Evolutionary conservation across 257 asterid species (phyloP).

Genomic region (Parsonsia alboflavescens): DNA sequence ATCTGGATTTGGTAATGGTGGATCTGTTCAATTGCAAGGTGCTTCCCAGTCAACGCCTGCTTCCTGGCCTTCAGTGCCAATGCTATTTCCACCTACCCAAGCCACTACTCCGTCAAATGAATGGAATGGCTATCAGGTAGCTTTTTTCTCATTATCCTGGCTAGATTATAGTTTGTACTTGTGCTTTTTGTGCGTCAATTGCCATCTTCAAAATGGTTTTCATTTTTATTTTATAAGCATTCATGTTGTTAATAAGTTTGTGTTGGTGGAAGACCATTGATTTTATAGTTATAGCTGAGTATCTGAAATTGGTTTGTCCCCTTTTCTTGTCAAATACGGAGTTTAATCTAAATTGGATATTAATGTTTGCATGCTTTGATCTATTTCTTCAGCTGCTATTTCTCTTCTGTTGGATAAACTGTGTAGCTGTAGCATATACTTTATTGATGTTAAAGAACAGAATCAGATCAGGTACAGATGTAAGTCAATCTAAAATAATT

Average conservation of each 20-base stretch:
- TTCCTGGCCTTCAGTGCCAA: slow-evolving; percentile 63
- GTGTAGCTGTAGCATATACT: background rate
- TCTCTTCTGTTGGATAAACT: background rate
- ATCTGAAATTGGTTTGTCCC: background rate
- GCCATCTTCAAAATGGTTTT: background rate
- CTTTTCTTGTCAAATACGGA: background rate
- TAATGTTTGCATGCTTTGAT: background rate
- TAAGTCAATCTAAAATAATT: background rate
- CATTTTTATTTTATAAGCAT: background rate
- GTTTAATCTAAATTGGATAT: background rate
- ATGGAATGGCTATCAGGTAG: slow-evolving; percentile 80
- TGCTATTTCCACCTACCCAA: slow-evolving; percentile 50
- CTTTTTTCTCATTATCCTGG: background rate
- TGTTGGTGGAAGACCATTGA: background rate
- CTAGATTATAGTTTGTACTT: background rate
- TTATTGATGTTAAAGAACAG: background rate
- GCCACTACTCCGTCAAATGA: slow-evolving; percentile 45
- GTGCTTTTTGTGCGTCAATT: background rate
- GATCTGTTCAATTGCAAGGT: slow-evolving; percentile 53
- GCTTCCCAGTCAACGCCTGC: slow-evolving; percentile 42
- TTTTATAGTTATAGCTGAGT: background rate
- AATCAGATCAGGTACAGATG: background rate
- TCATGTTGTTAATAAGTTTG: background rate
- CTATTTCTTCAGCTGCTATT: background rate
- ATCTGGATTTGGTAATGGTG: slow-evolving; percentile 52